These are phyloP conservation scores for Peronospora destructor DNA, from an alignment of 352 stramenopile genomes.

Conservation along the genomic window DNA sequence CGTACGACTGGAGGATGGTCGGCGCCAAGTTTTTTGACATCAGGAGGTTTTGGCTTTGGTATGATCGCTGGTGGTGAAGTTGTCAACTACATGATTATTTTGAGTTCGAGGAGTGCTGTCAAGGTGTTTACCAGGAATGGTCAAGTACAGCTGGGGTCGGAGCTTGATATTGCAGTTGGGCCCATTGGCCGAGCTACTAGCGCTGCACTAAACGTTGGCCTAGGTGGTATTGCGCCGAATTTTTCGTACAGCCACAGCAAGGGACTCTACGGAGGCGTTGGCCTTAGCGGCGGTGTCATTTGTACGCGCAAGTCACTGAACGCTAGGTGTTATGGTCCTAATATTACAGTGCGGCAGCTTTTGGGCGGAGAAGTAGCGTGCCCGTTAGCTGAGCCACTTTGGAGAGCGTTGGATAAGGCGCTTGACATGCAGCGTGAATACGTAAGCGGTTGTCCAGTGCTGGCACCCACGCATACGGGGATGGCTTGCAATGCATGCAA, in stretches of 20 bases:
- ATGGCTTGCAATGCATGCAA: constrained; percentile 51
- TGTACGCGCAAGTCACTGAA: constrained; percentile 72
- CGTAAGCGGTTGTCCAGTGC: constrained; percentile 48
- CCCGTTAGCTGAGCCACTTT: constrained; percentile 51
- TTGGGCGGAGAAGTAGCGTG: constrained; percentile 64
- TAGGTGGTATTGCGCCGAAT: constrained; percentile 58
- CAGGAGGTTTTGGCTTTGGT: constrained; percentile 63
- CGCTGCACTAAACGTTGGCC: constrained; percentile 53
- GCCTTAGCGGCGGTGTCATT: constrained; percentile 60
- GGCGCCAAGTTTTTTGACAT: constrained; percentile 62
- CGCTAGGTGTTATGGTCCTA: constrained; percentile 56
- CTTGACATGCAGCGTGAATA: constrained; percentile 61
- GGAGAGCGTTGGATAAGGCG: constrained; percentile 52
- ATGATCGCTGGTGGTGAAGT: constrained; percentile 82
- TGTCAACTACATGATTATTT: constrained; percentile 79
- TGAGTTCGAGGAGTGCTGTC: constrained; percentile 63
- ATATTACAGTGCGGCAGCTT: constrained; percentile 59
- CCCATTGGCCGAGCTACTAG: constrained; percentile 63
- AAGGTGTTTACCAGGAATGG: constrained; percentile 77
- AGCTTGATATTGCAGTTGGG: constrained; percentile 62
- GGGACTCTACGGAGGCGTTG: constrained; percentile 66
- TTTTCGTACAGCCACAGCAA: constrained; percentile 80
- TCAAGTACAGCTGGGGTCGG: constrained; percentile 68
- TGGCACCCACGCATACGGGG: constrained; percentile 39
- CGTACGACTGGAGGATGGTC: constrained; percentile 68